A percentile compares a stretch with the other conserved stretches of the same genome.
These are phyloP conservation scores for Amaranthus hypochondriacus DNA, from an alignment of 148 eudicot genomes.

Conservation along the genomic window DNA sequence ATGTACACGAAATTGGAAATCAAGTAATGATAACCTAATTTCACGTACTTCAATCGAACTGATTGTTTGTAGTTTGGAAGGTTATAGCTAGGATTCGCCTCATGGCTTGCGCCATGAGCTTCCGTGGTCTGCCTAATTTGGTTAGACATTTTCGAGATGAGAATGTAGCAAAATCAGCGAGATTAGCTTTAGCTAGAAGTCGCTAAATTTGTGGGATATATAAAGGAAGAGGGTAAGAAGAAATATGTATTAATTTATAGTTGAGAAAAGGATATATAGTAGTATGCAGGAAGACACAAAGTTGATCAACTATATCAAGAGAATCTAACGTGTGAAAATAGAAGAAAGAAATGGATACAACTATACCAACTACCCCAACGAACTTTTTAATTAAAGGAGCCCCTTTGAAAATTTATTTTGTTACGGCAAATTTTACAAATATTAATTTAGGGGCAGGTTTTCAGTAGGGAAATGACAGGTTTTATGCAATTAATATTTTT, in stretches of 20 bases:
- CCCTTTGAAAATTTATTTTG: background rate
- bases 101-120: background rate
- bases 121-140: background rate
- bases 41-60: constrained; percentile 38
- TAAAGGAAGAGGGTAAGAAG: background rate
- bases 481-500: constrained; percentile 21
- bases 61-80: constrained; percentile 28
- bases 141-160: constrained; percentile 6
- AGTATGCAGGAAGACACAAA: constrained; percentile 25
- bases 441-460: constrained; percentile 16
- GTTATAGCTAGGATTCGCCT: too few relatives aligned
- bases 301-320: constrained; percentile 26
- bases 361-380: constrained; percentile 35
- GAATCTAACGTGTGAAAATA: constrained; percentile 12
- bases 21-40: constrained; percentile 41
- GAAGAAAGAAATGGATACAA: constrained; percentile 10
- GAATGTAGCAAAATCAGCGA: background rate
- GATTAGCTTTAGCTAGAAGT: too few relatives aligned
- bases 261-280: background rate
- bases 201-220: background rate
- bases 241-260: too few relatives aligned
- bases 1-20: constrained; percentile 38
- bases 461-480: constrained; percentile 23
- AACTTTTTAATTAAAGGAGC: constrained; percentile 23
- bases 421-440: background rate